phyloP scores from a whole-genome alignment of 2,329 filamentous ascomycete genomes.

The Zymoseptoria passerinii region DNA sequence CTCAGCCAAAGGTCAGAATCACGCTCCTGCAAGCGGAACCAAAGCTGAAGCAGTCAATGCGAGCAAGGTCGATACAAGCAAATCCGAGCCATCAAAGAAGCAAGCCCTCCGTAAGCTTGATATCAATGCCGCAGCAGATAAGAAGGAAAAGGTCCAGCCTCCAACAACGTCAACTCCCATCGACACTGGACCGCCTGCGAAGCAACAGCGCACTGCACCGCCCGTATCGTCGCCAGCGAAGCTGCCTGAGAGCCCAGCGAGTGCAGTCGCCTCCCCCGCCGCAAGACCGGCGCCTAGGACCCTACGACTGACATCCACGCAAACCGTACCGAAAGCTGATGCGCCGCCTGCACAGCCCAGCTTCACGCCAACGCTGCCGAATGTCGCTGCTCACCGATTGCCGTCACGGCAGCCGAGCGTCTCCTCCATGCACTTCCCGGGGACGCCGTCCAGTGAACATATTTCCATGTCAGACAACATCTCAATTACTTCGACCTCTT shows the following conservation, averaged over 20 bases:
- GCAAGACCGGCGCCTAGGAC: conserved; percentile 52
- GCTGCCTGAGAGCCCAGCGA: conserved; percentile 47
- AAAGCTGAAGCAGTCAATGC: conserved; percentile 10
- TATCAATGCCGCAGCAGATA: conserved; percentile 34
- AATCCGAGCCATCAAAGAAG: conserved; percentile 21
- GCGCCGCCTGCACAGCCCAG: conserved; percentile 23
- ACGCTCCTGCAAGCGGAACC: neutral
- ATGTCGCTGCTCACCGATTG: conserved; percentile 31
- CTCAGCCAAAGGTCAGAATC: neutral
- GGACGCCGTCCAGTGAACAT: conserved; percentile 64
- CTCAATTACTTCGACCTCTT: conserved; percentile 62
- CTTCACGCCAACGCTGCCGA: conserved; percentile 22
- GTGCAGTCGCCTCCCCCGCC: conserved; percentile 36
- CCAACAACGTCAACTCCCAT: conserved; percentile 32
- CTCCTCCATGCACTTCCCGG: conserved; percentile 55
- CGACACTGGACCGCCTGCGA: conserved; percentile 9
- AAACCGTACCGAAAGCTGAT: conserved; percentile 49
- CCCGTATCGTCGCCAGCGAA: conserved; percentile 48
- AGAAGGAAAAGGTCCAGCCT: conserved; percentile 7
- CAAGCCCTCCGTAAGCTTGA: conserved; percentile 42
- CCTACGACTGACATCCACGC: conserved; percentile 58
- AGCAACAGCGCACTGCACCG: conserved; percentile 23
- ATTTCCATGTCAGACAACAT: conserved; percentile 61
- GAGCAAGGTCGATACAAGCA: conserved; percentile 12
- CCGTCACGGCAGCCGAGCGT: conserved; percentile 46